Percentiles rank a stretch among this genome's conserved stretches.
phyloP scores from a whole-genome alignment of 75 land plant species.

The Pinus albicaulis region DNA sequence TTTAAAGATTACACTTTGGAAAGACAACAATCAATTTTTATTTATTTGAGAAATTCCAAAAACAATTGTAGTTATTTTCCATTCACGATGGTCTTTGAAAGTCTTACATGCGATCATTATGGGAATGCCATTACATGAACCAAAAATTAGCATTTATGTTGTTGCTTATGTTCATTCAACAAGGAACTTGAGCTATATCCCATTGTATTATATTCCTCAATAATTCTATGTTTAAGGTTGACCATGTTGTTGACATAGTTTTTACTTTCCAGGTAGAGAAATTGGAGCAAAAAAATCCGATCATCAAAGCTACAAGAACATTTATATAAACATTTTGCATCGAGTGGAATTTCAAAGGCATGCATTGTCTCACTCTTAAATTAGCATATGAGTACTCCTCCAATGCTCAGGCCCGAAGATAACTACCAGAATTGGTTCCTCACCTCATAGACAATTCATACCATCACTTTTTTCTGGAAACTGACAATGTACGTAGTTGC shows the following conservation, averaged over 20 bases:
- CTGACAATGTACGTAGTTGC: conserved; percentile 86
- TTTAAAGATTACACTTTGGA: neutral
- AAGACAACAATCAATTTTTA: neutral
- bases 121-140: too few species aligned
- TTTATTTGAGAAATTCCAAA: neutral
- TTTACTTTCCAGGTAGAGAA: conserved; percentile 62
- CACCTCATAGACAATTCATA: conserved; percentile 69
- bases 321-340: conserved; percentile 87
- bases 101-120: too few species aligned
- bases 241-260: neutral
- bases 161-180: neutral
- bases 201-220: neutral
- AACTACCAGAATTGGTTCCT: conserved; percentile 75
- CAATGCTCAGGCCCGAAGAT: conserved; percentile 82
- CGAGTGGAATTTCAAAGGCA: conserved; percentile 89
- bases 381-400: conserved; percentile 94
- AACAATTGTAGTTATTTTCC: neutral
- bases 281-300: conserved; percentile 53
- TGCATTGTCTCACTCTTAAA: conserved; percentile 83
- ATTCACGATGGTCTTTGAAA: too few species aligned
- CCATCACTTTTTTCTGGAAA: conserved; percentile 64
- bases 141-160: neutral
- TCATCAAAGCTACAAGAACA: conserved; percentile 81
- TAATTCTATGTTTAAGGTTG: neutral
- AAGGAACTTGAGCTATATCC: conserved; percentile 4